Evolutionary conservation across 1,139 yeast species (phyloP).

Genomic region (Schizosaccharomyces versatilis): DNA sequence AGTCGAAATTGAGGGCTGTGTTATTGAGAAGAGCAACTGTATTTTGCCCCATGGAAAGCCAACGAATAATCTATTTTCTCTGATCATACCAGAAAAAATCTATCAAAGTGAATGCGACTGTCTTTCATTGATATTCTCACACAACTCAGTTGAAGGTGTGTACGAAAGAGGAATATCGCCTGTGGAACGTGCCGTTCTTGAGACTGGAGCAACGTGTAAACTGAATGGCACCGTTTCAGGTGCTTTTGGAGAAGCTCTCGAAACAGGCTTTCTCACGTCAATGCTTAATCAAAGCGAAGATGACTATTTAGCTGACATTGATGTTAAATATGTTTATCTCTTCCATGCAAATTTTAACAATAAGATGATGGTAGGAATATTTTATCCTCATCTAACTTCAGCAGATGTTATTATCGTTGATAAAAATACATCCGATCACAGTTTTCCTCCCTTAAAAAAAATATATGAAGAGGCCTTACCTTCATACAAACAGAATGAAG

Average conservation of each 20-base stretch:
- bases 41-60: conserved; percentile 51
- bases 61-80: conserved; percentile 33
- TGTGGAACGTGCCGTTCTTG: conserved; percentile 53
- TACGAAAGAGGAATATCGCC: conserved; percentile 56
- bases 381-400: conserved; percentile 36
- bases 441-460: conserved; percentile 33
- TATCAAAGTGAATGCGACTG: conserved; percentile 36
- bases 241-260: conserved; percentile 67
- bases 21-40: conserved; percentile 36
- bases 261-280: conserved; percentile 45
- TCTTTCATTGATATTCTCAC: conserved; percentile 43
- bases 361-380: conserved; percentile 50
- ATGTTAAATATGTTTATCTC: conserved; percentile 42
- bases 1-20: conserved; percentile 27
- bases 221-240: conserved; percentile 56
- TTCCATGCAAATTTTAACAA: conserved; percentile 56
- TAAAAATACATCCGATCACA: conserved; percentile 49
- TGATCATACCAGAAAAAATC: conserved; percentile 44
- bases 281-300: conserved; percentile 21
- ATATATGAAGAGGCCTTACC: conserved; percentile 28
- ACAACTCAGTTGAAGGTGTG: conserved; percentile 41
- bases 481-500: conserved; percentile 3
- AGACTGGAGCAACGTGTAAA: conserved; percentile 50
- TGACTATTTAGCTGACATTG: conserved; percentile 32
- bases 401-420: conserved; percentile 40